Percentiles rank a stretch among this genome's conserved stretches.
Evolutionary conservation across 495 filamentous ascomycete species (phyloP).

Genomic region (Lindgomyces ingoldianus): DNA sequence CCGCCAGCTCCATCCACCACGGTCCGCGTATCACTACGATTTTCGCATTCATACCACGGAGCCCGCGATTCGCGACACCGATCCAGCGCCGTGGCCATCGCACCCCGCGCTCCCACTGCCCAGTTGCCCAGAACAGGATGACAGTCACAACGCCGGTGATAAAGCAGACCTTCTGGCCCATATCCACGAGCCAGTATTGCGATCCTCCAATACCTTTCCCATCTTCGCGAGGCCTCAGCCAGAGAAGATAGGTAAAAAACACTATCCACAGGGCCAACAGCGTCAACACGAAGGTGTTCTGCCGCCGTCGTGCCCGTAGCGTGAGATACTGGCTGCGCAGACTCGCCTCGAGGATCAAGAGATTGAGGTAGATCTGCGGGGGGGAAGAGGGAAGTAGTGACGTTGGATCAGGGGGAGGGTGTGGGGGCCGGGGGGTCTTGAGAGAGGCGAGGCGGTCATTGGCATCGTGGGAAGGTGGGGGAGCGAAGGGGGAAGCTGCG

Average conservation of each 20-base stretch:
- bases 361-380: slow-evolving; percentile 97
- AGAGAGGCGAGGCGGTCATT: slow-evolving; percentile 29
- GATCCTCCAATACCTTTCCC: slow-evolving; percentile 85
- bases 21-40: slow-evolving; percentile 82
- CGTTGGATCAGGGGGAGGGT: slow-evolving; percentile 64
- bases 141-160: slow-evolving; percentile 82
- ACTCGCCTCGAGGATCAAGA: slow-evolving; percentile 93
- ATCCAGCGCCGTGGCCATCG: slow-evolving; percentile 94
- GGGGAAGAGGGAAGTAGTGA: slow-evolving; percentile 82
- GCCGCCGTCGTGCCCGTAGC: slow-evolving; percentile 80
- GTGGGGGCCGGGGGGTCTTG: slow-evolving; percentile 45
- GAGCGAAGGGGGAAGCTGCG: slow-evolving; percentile 44
- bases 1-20: slow-evolving; percentile 76
- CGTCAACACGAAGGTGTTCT: slow-evolving; percentile 92
- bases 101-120: slow-evolving; percentile 91
- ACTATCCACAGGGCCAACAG: slow-evolving; percentile 75
- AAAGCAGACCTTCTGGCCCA: slow-evolving; percentile 81
- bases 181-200: slow-evolving; percentile 93
- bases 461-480: slow-evolving; percentile 29
- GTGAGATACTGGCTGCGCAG: slow-evolving; percentile 90
- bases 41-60: slow-evolving; percentile 92
- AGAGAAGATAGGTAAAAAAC: slow-evolving; percentile 83
- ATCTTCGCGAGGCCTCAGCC: slow-evolving; percentile 86
- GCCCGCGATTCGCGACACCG: slow-evolving; percentile 79
- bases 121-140: slow-evolving; percentile 85